A percentile compares a stretch with the other conserved stretches of the same genome.
Conservation (phyloP, 2,329 filamentous ascomycete genomes). For the Colletotrichum karsti region DNA sequence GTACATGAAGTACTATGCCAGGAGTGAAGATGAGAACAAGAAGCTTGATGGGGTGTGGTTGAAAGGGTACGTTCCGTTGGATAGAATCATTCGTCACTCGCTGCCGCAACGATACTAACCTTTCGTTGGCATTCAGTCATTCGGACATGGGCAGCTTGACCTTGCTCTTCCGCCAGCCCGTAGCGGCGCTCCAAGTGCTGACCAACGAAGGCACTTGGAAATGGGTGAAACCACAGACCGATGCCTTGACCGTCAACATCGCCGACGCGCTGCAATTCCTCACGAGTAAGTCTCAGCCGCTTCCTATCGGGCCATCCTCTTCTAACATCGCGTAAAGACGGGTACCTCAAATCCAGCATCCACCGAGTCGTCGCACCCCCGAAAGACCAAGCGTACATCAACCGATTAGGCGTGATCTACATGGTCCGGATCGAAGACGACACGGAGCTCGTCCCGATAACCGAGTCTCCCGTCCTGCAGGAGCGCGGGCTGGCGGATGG, state of each 20-base stretch:
- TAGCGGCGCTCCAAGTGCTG: slow-evolving; percentile 60
- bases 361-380: slow-evolving; percentile 43
- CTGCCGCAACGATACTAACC: background rate
- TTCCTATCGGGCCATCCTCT: no score
- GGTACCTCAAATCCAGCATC: slow-evolving; percentile 45
- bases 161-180: slow-evolving; percentile 63
- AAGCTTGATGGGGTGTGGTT: slow-evolving; percentile 44
- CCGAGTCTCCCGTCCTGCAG: slow-evolving; percentile 39
- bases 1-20: slow-evolving; percentile 64
- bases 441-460: slow-evolving; percentile 36
- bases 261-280: slow-evolving; percentile 54
- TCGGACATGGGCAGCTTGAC: slow-evolving; percentile 62
- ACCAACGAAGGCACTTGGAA: slow-evolving; percentile 50
- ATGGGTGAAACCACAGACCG: slow-evolving; percentile 35
- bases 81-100: background rate
- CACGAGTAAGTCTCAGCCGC: slow-evolving; percentile 39
- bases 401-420: slow-evolving; percentile 53
- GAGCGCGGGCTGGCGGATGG: slow-evolving; percentile 36
- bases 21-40: slow-evolving; percentile 52
- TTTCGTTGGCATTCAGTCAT: slow-evolving; percentile 40
- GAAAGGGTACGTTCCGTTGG: background rate
- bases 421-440: slow-evolving; percentile 51
- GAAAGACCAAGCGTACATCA: slow-evolving; percentile 44
- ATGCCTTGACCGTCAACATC: slow-evolving; percentile 56
- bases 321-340: slow-evolving; percentile 27